phyloP scores from a whole-genome alignment of 176 grass and related monocot genomes.

The Oryza longistaminata region DNA sequence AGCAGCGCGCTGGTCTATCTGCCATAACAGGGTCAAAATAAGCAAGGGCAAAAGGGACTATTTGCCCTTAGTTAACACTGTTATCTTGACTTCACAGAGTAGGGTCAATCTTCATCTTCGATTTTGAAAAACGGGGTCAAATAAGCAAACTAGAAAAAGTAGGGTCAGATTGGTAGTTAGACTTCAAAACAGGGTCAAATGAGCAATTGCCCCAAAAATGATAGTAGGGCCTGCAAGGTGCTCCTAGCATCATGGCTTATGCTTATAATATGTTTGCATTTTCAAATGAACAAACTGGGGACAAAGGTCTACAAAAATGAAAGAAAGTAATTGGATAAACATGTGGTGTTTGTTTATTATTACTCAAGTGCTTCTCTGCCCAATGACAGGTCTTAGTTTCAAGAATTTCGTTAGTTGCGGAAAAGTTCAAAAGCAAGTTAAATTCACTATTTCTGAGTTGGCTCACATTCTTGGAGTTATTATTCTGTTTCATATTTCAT shows the following conservation, averaged over 20 bases:
- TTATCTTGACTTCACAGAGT: too few species aligned
- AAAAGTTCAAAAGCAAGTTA: not conserved
- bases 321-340: not conserved
- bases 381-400: not conserved
- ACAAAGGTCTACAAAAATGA: not conserved
- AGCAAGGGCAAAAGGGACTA: too few species aligned
- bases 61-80: too few species aligned
- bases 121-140: too few species aligned
- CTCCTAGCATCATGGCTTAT: not conserved
- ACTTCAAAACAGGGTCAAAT: too few species aligned
- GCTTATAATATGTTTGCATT: not conserved
- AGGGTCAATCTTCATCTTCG: too few species aligned
- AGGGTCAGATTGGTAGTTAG: too few species aligned
- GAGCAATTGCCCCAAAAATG: too few species aligned
- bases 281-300: not conserved
- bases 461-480: not conserved
- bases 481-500: not conserved
- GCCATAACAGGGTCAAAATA: too few species aligned
- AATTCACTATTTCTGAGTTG: not conserved
- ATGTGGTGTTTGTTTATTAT: conserved; percentile 11
- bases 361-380: not conserved
- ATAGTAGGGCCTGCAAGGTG: not conserved
- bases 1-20: too few species aligned
- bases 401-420: not conserved
- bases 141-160: too few species aligned